phyloP scores from a whole-genome alignment of 2,329 filamentous ascomycete species.

The Colletotrichum sp. region DNA sequence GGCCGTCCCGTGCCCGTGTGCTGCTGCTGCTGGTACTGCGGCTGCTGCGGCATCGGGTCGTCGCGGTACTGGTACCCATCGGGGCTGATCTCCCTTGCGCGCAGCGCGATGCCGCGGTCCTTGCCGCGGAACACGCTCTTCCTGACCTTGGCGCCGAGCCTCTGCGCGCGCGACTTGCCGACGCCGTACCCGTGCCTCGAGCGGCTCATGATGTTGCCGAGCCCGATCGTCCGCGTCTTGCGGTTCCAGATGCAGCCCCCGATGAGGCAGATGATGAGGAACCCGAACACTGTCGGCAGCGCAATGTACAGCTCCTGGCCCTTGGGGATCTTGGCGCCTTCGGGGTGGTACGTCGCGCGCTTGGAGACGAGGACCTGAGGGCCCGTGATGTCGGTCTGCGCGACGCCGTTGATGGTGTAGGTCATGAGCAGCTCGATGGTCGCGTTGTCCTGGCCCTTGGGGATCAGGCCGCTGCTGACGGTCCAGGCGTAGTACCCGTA shows the following conservation, averaged over 20 bases:
- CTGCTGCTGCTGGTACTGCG: neutral
- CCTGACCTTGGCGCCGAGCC: constrained; percentile 33
- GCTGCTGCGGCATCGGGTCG: constrained; percentile 27
- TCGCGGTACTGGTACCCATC: constrained; percentile 38
- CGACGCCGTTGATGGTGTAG: constrained; percentile 37
- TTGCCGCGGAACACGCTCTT: constrained; percentile 29
- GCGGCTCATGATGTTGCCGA: constrained; percentile 59
- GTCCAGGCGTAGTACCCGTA: constrained; percentile 36
- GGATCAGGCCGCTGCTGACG: constrained; percentile 30
- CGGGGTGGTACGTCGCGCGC: constrained; percentile 34
- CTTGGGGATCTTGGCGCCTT: constrained; percentile 34
- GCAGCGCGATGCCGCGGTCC: constrained; percentile 48
- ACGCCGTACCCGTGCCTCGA: constrained; percentile 49
- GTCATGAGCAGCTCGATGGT: constrained; percentile 30
- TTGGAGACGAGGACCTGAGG: constrained; percentile 47
- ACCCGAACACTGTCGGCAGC: constrained; percentile 54
- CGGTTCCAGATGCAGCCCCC: constrained; percentile 61
- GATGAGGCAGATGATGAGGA: constrained; percentile 52
- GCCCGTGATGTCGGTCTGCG: constrained; percentile 37
- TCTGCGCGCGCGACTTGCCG: constrained; percentile 39
- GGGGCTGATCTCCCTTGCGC: constrained; percentile 19
- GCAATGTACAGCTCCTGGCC: constrained; percentile 55
- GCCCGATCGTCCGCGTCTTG: constrained; percentile 50
- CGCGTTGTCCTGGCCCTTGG: constrained; percentile 28
- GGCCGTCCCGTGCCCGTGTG: constrained; percentile 19